Base-by-base conservation (phyloP, 257 asterid species). In the Thymus quinquecostatus region DNA sequence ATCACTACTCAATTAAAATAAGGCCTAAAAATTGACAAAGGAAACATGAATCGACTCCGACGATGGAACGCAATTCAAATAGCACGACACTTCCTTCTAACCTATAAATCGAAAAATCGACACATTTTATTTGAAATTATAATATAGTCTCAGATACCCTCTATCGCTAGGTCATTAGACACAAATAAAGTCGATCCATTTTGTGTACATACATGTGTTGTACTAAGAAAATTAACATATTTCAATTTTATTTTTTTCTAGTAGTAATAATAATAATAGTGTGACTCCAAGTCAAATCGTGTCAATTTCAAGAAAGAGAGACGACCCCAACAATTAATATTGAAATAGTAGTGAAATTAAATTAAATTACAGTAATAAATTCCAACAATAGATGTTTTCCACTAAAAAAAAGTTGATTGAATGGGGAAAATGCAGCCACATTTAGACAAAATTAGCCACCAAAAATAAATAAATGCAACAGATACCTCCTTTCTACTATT, bases 361-460 rank as follows among this genome's bases (percentile, higher is more conserved):
- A 41, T 5, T 8, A 43, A 48, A 58, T 38, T 38, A 6, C 0
- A 41, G 0, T 8, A 41, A 41, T 43, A 43, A 41, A 58, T 60
- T 49, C 66, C 61, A 60, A 60, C 27, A 36, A 60, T 45, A 50
- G 8, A 59, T 81, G 77, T 78, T 70, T 75, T 38, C 87, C 84
- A 78, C 78, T 61, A 36, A 44, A 57, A 50, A 76, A 47, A 47
- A 49, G 43, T 45, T 29, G 13, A 49, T 13, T 49, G 60, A 61
- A 36, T 73, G 60, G 69, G 68, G 60, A 60, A 13, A 10, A 5
- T 64, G 69, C 38, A 53, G 64, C 49, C 72, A 33, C 72, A 58
- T 69, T 61, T 57, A 44, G 71, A 68, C 72, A 59, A 65, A 77
- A 38, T 75, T 60, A 38, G 62, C 21, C 47, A 58, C 21, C 53